Base-by-base conservation (phyloP, 2,329 filamentous ascomycete species). In the Leptographium procerum region DNA sequence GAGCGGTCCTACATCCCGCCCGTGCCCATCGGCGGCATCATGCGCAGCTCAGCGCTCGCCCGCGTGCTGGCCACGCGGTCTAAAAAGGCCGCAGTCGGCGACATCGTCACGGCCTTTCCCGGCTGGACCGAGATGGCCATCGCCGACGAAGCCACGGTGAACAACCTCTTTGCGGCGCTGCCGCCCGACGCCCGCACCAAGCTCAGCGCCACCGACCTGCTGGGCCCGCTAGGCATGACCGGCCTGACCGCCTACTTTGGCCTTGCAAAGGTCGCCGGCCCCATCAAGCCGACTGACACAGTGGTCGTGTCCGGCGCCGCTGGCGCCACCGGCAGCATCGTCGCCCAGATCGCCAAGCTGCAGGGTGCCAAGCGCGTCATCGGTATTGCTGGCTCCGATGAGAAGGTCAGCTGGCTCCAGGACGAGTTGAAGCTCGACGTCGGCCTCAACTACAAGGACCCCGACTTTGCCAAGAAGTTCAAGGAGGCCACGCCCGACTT, bases 371-470 rank as follows among this genome's bases (percentile, higher is more conserved):
- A 65, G 68, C 45, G 74, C 8, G 75, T 84, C 2, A 66, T 81
- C 29, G 82, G 81, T 9, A 70, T 84, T 55, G 81, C 81, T 0
- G 82, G 82, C 7, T 76, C 72, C 56, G 71, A 75, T 31, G 79
- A 81, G 33, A 85, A 85, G 67, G 79, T 82, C 64, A 70, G 74
- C 55, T 88, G 85, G 78, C 69, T 91, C 61, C 78, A 74, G 3
- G 72, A 80, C 61, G 81, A 85, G 65, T 71, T 89, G 28, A 85
- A 85, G 1, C 87, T 86, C 60, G 85, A 89, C 65, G 77, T 73
- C 11, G 85, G 83, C 0, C 66, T 89, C 59, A 86, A 89, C 71
- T 89, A 89, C 73, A 88, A 88, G 75, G 78, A 78, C 51, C 63
- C 73, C 16, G 79, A 83, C 59, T 88, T 87, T 67, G 76, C 72